Conservation (phyloP, 192 early-diverging fungal genomes). For the Endogone sp. region DNA sequence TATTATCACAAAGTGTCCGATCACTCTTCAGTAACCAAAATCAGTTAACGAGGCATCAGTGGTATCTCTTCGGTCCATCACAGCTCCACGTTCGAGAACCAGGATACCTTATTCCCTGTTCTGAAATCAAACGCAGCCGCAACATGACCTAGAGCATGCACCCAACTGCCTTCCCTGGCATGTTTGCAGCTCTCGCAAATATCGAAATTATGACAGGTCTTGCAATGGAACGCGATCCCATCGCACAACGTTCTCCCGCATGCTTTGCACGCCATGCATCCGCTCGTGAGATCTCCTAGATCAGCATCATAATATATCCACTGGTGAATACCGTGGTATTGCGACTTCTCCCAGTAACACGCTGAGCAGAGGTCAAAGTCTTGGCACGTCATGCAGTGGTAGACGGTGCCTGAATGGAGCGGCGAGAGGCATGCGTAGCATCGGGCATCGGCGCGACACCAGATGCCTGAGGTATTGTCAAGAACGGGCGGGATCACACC, state of each 20-base stretch:
- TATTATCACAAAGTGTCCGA: background rate
- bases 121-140: background rate
- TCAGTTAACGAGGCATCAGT: background rate
- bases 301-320: background rate
- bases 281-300: background rate
- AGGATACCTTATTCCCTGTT: background rate
- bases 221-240: background rate
- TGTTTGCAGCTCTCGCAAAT: background rate
- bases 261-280: background rate
- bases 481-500: background rate
- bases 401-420: background rate
- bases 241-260: background rate
- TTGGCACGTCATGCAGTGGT: background rate
- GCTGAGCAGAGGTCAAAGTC: background rate
- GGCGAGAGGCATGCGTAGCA: background rate
- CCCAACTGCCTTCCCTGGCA: background rate
- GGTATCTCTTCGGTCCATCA: background rate
- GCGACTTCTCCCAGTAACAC: background rate
- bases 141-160: background rate
- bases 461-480: background rate
- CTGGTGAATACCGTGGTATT: background rate
- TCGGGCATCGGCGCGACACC: background rate
- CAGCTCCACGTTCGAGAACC: background rate
- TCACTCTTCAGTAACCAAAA: background rate
- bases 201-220: background rate